Conservation (phyloP, 2,329 filamentous ascomycete genomes). For the Helicocarpus griseus region DNA sequence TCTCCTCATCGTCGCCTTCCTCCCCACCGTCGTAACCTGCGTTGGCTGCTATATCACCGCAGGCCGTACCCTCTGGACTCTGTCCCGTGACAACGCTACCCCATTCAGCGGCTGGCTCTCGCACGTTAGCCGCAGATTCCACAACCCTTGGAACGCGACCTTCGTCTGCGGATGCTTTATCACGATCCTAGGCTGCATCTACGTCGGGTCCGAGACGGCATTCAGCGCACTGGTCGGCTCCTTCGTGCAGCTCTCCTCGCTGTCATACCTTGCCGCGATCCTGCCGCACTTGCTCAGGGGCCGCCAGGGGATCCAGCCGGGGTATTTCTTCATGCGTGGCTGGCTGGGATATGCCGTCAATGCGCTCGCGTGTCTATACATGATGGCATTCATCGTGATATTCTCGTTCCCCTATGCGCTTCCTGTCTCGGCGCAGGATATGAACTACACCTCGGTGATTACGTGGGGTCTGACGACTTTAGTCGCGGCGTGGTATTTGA, state of each 20-base stretch:
- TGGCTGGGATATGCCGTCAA: conserved; percentile 43
- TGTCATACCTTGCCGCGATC: conserved; percentile 47
- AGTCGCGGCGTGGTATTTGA: conserved; percentile 38
- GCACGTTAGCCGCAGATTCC: conserved; percentile 44
- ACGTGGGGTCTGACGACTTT: conserved; percentile 44
- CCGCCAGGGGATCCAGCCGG: conserved; percentile 41
- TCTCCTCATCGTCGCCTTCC: conserved; percentile 48
- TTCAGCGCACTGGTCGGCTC: conserved; percentile 50
- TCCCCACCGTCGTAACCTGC: conserved; percentile 45
- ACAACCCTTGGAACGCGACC: conserved; percentile 51
- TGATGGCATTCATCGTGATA: conserved; percentile 48
- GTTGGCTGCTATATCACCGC: conserved; percentile 49
- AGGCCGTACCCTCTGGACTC: conserved; percentile 52
- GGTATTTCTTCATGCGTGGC: conserved; percentile 45
- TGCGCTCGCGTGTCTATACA: conserved; percentile 41
- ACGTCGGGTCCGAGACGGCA: conserved; percentile 45
- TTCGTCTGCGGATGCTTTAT: conserved; percentile 44
- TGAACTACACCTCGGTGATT: conserved; percentile 48
- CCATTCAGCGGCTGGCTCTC: conserved; percentile 46
- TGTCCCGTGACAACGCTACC: conserved; percentile 51
- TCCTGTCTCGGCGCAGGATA: conserved; percentile 36
- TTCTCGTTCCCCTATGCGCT: conserved; percentile 49
- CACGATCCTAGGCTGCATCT: conserved; percentile 48
- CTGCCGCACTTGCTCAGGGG: conserved; percentile 42
- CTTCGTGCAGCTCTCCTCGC: conserved; percentile 48